These are phyloP conservation scores for Saccharomycopsis guyanensis DNA, from an alignment of 805 yeast genomes.

Conservation along the genomic window DNA sequence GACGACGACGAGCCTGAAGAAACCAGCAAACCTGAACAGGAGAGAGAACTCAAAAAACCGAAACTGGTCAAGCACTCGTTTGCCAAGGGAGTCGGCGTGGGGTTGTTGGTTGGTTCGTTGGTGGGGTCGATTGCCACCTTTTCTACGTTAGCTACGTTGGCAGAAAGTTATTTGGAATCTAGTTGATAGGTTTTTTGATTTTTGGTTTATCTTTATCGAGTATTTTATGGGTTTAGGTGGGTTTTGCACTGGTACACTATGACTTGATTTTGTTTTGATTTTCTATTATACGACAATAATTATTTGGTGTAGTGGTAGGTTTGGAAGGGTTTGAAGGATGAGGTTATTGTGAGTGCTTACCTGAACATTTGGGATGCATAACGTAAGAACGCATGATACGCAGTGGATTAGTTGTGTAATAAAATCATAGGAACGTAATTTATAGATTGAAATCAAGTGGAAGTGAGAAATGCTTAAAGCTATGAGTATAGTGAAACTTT, in stretches of 20 bases:
- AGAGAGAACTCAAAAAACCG: slow-evolving; percentile 8
- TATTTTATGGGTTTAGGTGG: neutral
- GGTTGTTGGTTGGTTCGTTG: slow-evolving; percentile 14
- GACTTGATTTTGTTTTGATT: neutral
- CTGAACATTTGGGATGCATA: no score
- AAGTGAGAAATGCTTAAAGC: no score
- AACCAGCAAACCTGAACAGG: neutral
- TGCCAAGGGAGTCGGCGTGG: slow-evolving; percentile 14
- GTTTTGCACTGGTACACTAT: neutral
- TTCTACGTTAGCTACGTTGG: slow-evolving; percentile 10
- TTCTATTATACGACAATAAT: no score
- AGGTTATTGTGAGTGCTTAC: no score
- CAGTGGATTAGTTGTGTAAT: no score
- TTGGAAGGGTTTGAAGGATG: no score
- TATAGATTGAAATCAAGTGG: no score
- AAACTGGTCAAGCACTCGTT: slow-evolving; percentile 1
- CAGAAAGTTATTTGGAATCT: neutral
- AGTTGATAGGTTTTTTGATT: neutral
- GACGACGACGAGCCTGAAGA: slow-evolving; percentile 9
- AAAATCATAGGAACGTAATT: no score
- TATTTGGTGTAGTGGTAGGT: no score
- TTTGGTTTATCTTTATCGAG: neutral
- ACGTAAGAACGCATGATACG: no score
- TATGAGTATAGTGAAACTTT: no score
- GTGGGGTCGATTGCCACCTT: slow-evolving; percentile 12